phyloP scores from a whole-genome alignment of 2,329 filamentous ascomycete species.

The Myriosclerotinia curreyana region DNA sequence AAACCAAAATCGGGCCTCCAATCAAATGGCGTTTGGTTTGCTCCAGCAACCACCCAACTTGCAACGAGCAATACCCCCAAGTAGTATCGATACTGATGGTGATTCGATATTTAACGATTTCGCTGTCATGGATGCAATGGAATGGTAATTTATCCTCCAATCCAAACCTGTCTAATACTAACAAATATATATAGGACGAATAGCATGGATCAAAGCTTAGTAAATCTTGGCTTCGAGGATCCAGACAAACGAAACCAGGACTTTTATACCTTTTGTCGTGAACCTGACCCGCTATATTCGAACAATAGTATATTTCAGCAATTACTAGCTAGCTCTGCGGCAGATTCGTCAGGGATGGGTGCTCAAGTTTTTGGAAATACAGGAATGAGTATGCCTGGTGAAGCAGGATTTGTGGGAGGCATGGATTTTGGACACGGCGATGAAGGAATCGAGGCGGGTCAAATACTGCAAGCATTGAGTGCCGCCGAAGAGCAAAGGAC shows the following conservation, averaged over 20 bases:
- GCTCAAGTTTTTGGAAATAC: conserved; percentile 25
- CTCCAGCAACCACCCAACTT: conserved; percentile 26
- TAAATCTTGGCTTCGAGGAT: conserved; percentile 41
- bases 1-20: background rate
- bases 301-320: conserved; percentile 37
- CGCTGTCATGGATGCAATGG: conserved; percentile 53
- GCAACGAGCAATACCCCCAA: conserved; percentile 29
- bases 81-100: conserved; percentile 33
- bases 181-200: conserved; percentile 31
- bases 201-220: conserved; percentile 39
- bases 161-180: conserved; percentile 20
- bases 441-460: conserved; percentile 38
- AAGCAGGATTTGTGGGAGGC: conserved; percentile 16
- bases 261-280: conserved; percentile 38
- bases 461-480: conserved; percentile 38
- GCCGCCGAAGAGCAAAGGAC: conserved; percentile 32
- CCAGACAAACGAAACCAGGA: conserved; percentile 39
- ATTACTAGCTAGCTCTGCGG: conserved; percentile 35
- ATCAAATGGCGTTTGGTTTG: conserved; percentile 15
- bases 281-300: conserved; percentile 37
- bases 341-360: conserved; percentile 31
- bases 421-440: conserved; percentile 29
- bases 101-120: conserved; percentile 57
- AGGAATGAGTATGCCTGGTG: conserved; percentile 18
- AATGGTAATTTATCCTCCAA: conserved; percentile 41